Evolutionary conservation across 352 stramenopile genomes (phyloP).

Genomic region (Detonula confervacea): DNA sequence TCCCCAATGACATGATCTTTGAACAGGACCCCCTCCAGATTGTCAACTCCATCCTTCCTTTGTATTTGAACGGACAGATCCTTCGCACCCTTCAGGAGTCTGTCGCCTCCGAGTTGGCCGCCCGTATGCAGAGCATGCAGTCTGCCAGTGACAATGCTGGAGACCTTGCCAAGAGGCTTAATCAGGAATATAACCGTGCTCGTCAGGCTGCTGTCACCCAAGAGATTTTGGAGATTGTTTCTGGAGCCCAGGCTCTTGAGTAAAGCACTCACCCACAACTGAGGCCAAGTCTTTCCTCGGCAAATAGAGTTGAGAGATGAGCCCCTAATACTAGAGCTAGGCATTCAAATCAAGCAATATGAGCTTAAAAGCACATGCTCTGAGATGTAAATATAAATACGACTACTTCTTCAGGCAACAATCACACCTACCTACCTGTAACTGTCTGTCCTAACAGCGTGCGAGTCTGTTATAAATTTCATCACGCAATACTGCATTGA

Average conservation of each 20-base stretch:
- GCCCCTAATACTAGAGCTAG: too few relatives aligned
- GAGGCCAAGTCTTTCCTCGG: too few relatives aligned
- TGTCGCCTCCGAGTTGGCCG: slow-evolving; percentile 87
- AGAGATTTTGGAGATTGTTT: slow-evolving; percentile 90
- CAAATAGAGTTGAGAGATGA: too few relatives aligned
- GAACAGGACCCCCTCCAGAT: slow-evolving; percentile 90
- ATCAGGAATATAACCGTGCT: slow-evolving; percentile 84
- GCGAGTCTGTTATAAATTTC: too few relatives aligned
- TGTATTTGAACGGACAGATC: slow-evolving; percentile 89
- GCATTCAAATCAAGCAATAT: too few relatives aligned
- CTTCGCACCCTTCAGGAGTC: slow-evolving; percentile 88
- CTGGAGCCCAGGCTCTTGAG: slow-evolving; percentile 82
- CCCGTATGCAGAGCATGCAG: slow-evolving; percentile 90
- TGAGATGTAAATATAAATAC: too few relatives aligned
- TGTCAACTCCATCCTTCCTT: slow-evolving; percentile 88
- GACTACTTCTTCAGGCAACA: too few relatives aligned
- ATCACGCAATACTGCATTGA: too few relatives aligned
- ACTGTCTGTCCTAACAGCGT: too few relatives aligned
- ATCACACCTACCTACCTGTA: too few relatives aligned
- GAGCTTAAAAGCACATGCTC: too few relatives aligned
- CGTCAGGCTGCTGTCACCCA: slow-evolving; percentile 88
- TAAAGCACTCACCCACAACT: slow-evolving; percentile 43
- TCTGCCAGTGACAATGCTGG: slow-evolving; percentile 87
- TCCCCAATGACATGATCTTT: slow-evolving; percentile 90
- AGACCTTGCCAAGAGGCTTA: slow-evolving; percentile 81